phyloP scores from a whole-genome alignment of 2,329 filamentous ascomycete genomes.

The Arthrocladium fulminans region DNA sequence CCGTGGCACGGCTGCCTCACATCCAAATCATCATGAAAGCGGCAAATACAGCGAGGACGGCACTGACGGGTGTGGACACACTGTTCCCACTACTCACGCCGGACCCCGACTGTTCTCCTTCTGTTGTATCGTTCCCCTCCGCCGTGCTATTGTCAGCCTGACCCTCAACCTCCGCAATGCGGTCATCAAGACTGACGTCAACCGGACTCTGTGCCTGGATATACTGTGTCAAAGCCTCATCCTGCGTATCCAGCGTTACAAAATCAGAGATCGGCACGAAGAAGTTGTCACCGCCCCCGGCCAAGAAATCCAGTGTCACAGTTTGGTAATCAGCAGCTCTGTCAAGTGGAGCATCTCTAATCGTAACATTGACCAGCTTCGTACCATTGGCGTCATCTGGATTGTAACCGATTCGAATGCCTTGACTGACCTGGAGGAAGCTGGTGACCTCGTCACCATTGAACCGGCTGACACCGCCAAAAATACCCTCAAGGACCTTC shows the following conservation, averaged over 20 bases:
- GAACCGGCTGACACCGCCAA: not conserved
- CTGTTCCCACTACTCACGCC: no score
- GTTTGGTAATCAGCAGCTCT: slow-evolving; percentile 5
- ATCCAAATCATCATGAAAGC: no score
- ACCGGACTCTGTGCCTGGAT: slow-evolving; percentile 6
- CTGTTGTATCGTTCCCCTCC: not conserved
- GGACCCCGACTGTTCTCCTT: no score
- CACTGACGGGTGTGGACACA: no score
- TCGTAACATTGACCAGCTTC: slow-evolving; percentile 7
- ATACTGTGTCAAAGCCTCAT: slow-evolving; percentile 7
- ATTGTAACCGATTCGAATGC: slow-evolving; percentile 5
- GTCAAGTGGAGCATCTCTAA: slow-evolving; percentile 4
- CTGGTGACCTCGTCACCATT: slow-evolving; percentile 6
- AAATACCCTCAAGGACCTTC: slow-evolving; percentile 9
- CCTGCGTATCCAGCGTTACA: slow-evolving; percentile 9
- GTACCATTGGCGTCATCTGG: slow-evolving; percentile 1
- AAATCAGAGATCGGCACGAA: slow-evolving; percentile 7
- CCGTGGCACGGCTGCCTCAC: no score
- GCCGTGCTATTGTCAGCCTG: not conserved
- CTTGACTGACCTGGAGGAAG: slow-evolving; percentile 5
- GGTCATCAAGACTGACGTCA: slow-evolving; percentile 1
- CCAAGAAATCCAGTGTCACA: slow-evolving; percentile 9
- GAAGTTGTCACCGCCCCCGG: slow-evolving; percentile 10
- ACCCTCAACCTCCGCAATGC: slow-evolving; percentile 1
- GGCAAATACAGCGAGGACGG: no score